phyloP scores from a whole-genome alignment of 805 yeast genomes.

The Yamadazyma phyllophila region DNA sequence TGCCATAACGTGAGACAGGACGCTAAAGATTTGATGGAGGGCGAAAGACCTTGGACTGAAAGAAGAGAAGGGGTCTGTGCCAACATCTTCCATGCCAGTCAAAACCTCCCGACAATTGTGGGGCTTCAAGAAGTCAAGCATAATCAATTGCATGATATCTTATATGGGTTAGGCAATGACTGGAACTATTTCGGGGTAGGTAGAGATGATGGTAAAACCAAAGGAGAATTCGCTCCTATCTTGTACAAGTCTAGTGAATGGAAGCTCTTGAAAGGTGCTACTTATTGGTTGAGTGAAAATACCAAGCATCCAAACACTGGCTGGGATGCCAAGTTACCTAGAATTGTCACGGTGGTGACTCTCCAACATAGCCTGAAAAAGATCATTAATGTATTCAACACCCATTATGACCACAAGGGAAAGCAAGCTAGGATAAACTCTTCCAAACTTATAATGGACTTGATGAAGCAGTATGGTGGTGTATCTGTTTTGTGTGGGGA shows the following conservation, averaged over 20 bases:
- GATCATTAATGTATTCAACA: conserved; percentile 32
- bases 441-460: conserved; percentile 27
- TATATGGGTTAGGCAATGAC: conserved; percentile 20
- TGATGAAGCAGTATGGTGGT: conserved; percentile 23
- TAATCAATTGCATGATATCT: conserved; percentile 33
- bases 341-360: conserved; percentile 38
- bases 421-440: conserved; percentile 29
- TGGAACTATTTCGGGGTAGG: conserved; percentile 32
- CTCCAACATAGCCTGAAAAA: conserved; percentile 23
- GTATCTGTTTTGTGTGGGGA: conserved; percentile 35
- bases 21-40: conserved; percentile 24
- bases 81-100: conserved; percentile 30
- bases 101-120: conserved; percentile 32
- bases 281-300: conserved; percentile 27
- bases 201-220: conserved; percentile 26
- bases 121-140: conserved; percentile 40
- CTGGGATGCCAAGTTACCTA: conserved; percentile 46
- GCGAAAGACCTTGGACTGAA: conserved; percentile 46
- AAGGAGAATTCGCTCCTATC: conserved; percentile 30
- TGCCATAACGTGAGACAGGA: conserved; percentile 47
- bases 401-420: conserved; percentile 41
- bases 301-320: conserved; percentile 33
- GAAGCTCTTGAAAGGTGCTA: conserved; percentile 20
- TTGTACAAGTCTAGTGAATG: conserved; percentile 23
- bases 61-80: conserved; percentile 38